Base-by-base conservation (phyloP, 176 grass and related monocot genomes). In the Tillandsia leiboldiana region DNA sequence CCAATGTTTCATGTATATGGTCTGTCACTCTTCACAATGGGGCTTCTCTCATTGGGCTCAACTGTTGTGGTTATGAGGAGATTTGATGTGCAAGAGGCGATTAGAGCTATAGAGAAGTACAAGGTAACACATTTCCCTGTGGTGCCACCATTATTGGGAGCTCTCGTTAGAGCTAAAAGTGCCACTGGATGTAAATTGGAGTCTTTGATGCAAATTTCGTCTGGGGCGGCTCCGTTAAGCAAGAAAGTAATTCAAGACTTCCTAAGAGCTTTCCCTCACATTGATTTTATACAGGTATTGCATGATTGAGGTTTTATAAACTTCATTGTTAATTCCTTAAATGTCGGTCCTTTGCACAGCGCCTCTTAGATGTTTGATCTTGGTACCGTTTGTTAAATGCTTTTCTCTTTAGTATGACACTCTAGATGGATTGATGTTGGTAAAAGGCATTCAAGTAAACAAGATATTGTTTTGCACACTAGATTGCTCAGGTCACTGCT, bases 1-100 rank as follows among this genome's bases (percentile, higher is more conserved):
- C 92, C 92, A 11, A 91, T 96, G 92, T 96, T 89, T 79, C 92
- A 96, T 66, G 83, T 96, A 23, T 96, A 96, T 10, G 92, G 88
- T 12, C 83, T 96, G 66, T 78, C 92, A 0, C 81, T 96, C 51
- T 96, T 96, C 78, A 69, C 88, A 29, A 74, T 86, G 15, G 92
- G 92, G 0, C 81, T 96, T n/a, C 73, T 91, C 8, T 87, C 92
- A 22, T 71, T 96, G 66, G 92, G 92, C 1, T 63, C 92, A 51
- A 80, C 72, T 3, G 78, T 96, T 26, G 88, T 92, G 17, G 86
- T 92, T 27, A 84, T 92, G 88, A 91, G 69, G 67, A 87, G 81
- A 68, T 96, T 96, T 51, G 67, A 81, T 50, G 48, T 74, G 9
- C 51, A 26, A 15, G 86, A 80, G 26, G 81, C 86, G 20, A 3